Base-by-base conservation (phyloP, 345 rosid genomes). In the Boechera retrofracta region DNA sequence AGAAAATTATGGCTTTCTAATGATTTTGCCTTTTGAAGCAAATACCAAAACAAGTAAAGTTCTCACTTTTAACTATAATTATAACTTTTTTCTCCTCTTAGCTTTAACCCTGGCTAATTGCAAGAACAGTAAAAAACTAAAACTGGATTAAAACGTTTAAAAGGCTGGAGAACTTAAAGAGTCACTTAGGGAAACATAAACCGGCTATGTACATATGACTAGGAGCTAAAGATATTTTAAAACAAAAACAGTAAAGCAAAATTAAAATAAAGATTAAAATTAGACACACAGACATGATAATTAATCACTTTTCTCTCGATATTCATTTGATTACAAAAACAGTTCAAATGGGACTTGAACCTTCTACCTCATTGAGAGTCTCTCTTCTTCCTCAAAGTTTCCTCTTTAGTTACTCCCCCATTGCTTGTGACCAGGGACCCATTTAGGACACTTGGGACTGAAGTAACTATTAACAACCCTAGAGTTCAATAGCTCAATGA, bases 371-470 rank as follows among this genome's bases (percentile, higher is more conserved):
- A 44, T 15, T 61, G 29, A 71, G 60, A 64, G 74, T 47, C 48
- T 29, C 63, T 65, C 54, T 15, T 59, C 64, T 42, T 54, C 59
- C 33, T 73, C 47, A 39, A 53, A 67, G 47, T 70, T 39, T 59
- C 11, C 49, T 67, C 65, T 49, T 80, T 69, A 79, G 57, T 83
- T 80, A 58, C 69, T 69, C 55, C 76, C 71, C 97, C 97, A 92
- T 79, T 90, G 91, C 91, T 86, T 94, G 84, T 87, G 95, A 2
- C 98, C 97, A 59, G 97, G 90, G 71, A 75, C 79, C 98, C 97
- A 94, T 79, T 89, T 94, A 16, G 98, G 98, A 73, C 95, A 89
- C 86, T 94, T 94, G 7, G 97, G 97, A 78, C 94, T 92, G 74
- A 85, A 87, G 80, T 88, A 92, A 75, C 63, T 72, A 31, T 86